Evolutionary conservation across 139 green algal genomes (phyloP).

Genomic region (Tetradesmus lagerheimii): DNA sequence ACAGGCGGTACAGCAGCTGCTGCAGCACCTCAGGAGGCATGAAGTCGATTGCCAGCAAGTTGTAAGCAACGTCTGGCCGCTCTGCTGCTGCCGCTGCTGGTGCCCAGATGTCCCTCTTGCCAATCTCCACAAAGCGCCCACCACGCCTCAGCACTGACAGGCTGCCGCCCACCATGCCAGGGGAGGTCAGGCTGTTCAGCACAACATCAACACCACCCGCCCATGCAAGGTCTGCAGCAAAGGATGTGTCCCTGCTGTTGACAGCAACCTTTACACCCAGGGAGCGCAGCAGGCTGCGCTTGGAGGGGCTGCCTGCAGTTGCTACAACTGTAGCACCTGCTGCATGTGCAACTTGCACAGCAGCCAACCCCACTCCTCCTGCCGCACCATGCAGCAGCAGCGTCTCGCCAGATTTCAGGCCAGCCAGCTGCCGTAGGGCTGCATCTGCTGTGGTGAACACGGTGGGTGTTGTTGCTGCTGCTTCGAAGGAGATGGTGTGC

Average conservation of each 20-base stretch:
- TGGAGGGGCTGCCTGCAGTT: conserved; percentile 80
- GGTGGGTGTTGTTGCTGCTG: conserved; percentile 72
- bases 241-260: conserved; percentile 73
- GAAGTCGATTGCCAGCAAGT: conserved; percentile 89
- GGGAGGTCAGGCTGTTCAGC: conserved; percentile 86
- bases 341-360: conserved; percentile 64
- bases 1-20: conserved; percentile 48
- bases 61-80: conserved; percentile 78
- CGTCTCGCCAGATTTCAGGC: conserved; percentile 44
- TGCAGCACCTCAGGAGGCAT: conserved; percentile 68
- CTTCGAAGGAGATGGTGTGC: conserved; percentile 69
- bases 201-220: conserved; percentile 43
- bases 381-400: conserved; percentile 74
- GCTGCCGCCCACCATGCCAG: conserved; percentile 83
- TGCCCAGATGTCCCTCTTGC: conserved; percentile 90
- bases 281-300: conserved; percentile 72
- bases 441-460: conserved; percentile 70
- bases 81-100: conserved; percentile 71
- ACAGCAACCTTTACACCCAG: conserved; percentile 63
- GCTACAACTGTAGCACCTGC: conserved; percentile 61
- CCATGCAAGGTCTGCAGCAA: conserved; percentile 61
- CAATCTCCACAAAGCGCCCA: conserved; percentile 86
- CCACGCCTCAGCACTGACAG: conserved; percentile 64
- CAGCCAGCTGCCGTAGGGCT: conserved; percentile 52
- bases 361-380: conserved; percentile 81